Conservation (phyloP, 2,329 filamentous ascomycete species). For the Bisporella sp. region DNA sequence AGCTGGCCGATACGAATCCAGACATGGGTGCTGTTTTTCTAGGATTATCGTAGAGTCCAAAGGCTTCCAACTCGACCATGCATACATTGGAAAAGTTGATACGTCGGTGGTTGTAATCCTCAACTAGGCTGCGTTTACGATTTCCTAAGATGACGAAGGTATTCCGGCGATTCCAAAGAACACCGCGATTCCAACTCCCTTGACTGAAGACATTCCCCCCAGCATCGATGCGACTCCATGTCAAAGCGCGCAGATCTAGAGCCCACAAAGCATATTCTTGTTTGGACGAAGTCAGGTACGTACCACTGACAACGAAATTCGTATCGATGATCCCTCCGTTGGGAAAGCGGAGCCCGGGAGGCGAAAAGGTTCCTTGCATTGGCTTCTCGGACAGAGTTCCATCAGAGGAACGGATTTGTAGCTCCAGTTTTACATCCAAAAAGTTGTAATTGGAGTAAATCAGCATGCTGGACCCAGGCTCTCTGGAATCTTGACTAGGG, state of each 20-base stretch:
- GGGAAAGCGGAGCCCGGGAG: slow-evolving; percentile 87
- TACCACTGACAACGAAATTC: slow-evolving; percentile 95
- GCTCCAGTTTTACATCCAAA: slow-evolving; percentile 88
- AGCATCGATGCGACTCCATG: slow-evolving; percentile 93
- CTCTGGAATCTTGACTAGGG: slow-evolving; percentile 44
- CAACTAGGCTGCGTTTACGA: slow-evolving; percentile 84
- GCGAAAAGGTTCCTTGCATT: slow-evolving; percentile 82
- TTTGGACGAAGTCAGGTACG: slow-evolving; percentile 94
- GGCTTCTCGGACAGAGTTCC: slow-evolving; percentile 78
- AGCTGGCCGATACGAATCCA: slow-evolving; percentile 78
- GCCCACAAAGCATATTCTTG: slow-evolving; percentile 98
- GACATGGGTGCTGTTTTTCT: slow-evolving; percentile 71
- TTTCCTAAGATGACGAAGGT: slow-evolving; percentile 95
- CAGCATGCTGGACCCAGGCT: slow-evolving; percentile 69
- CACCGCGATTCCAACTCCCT: slow-evolving; percentile 94
- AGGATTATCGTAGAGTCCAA: slow-evolving; percentile 95
- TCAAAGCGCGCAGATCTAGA: slow-evolving; percentile 77
- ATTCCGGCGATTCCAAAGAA: slow-evolving; percentile 89
- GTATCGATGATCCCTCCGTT: slow-evolving; percentile 94
- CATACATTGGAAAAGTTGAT: slow-evolving; percentile 98
- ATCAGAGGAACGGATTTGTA: slow-evolving; percentile 81
- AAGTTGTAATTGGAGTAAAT: slow-evolving; percentile 99
- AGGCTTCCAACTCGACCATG: slow-evolving; percentile 93
- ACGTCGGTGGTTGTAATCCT: slow-evolving; percentile 95
- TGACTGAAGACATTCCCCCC: slow-evolving; percentile 91